These are phyloP conservation scores for Clathrospora elynae DNA, from an alignment of 2,329 filamentous ascomycete genomes.

Conservation along the genomic window DNA sequence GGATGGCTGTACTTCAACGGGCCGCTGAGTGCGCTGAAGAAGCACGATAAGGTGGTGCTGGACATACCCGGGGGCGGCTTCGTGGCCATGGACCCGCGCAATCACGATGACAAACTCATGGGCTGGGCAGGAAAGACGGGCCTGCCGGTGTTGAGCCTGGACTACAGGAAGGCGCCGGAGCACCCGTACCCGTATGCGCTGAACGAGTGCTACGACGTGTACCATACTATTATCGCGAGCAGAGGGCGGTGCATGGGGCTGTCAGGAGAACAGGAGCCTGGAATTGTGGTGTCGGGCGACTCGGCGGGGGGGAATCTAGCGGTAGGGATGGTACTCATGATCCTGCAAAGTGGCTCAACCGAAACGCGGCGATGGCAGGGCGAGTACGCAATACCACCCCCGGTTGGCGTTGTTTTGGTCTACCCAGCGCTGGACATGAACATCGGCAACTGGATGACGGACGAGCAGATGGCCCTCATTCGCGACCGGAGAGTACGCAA, in stretches of 20 bases:
- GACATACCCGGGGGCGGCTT: constrained; percentile 95
- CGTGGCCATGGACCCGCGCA: constrained; percentile 94
- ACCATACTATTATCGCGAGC: constrained; percentile 72
- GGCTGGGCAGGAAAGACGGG: constrained; percentile 90
- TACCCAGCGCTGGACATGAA: constrained; percentile 96
- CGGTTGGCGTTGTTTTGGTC: constrained; percentile 80
- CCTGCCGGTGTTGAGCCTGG: constrained; percentile 85
- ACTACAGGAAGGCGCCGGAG: constrained; percentile 88
- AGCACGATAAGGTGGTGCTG: constrained; percentile 77
- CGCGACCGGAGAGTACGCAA: constrained; percentile 78
- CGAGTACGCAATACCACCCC: constrained; percentile 68
- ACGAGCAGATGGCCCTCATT: constrained; percentile 95
- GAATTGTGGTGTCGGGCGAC: constrained; percentile 75
- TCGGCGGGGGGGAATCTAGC: constrained; percentile 84
- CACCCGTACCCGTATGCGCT: constrained; percentile 83
- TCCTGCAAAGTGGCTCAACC: constrained; percentile 73
- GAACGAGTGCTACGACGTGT: constrained; percentile 87
- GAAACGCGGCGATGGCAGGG: constrained; percentile 62
- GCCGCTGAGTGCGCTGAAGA: constrained; percentile 74
- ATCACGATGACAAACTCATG: constrained; percentile 91
- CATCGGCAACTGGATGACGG: constrained; percentile 98
- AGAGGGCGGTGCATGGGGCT: constrained; percentile 77
- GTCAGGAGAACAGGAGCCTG: constrained; percentile 67
- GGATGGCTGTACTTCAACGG: constrained; percentile 97
- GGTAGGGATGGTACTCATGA: constrained; percentile 82